phyloP scores from a whole-genome alignment of 768 basidiomycete species.

The Termitomyces sp. region DNA sequence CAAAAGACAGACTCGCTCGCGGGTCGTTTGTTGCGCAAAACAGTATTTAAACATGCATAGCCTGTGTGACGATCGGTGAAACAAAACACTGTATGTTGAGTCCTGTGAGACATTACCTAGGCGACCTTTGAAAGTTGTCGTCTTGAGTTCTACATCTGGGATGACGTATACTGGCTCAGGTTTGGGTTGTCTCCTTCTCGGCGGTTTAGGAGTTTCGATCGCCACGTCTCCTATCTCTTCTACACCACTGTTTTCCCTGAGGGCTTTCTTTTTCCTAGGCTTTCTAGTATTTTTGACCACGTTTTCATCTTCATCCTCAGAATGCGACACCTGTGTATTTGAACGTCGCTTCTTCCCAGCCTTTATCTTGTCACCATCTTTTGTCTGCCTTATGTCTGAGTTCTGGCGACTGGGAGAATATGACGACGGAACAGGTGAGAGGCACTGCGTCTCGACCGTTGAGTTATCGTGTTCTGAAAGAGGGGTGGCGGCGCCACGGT shows the following conservation, averaged over 20 bases:
- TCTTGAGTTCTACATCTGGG: slow-evolving; percentile 61
- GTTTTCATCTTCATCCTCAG: slow-evolving; percentile 10
- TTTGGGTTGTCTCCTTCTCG: slow-evolving; percentile 23
- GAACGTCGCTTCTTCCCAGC: neutral
- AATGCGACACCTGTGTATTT: neutral
- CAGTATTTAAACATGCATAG: slow-evolving; percentile 84
- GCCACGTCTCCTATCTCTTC: neutral
- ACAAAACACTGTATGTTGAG: neutral
- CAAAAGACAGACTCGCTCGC: slow-evolving; percentile 66
- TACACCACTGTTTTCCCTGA: neutral
- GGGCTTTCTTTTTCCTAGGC: neutral
- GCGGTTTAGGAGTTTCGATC: slow-evolving; percentile 1
- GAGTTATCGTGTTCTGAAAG: neutral
- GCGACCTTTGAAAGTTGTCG: slow-evolving; percentile 66
- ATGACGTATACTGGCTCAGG: slow-evolving; percentile 61
- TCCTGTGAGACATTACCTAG: slow-evolving; percentile 30
- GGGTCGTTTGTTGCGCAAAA: slow-evolving; percentile 70
- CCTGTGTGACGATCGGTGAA: slow-evolving; percentile 25
- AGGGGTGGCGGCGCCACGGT: neutral
- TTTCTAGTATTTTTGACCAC: neutral
- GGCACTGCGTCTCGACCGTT: neutral
- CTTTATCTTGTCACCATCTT: neutral
- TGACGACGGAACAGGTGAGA: neutral
- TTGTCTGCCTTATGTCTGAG: neutral
- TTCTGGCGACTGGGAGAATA: neutral